Percentiles rank a stretch among this genome's conserved stretches.
phyloP scores from a whole-genome alignment of 495 filamentous ascomycete species.

The Parachaetomium inaequale region DNA sequence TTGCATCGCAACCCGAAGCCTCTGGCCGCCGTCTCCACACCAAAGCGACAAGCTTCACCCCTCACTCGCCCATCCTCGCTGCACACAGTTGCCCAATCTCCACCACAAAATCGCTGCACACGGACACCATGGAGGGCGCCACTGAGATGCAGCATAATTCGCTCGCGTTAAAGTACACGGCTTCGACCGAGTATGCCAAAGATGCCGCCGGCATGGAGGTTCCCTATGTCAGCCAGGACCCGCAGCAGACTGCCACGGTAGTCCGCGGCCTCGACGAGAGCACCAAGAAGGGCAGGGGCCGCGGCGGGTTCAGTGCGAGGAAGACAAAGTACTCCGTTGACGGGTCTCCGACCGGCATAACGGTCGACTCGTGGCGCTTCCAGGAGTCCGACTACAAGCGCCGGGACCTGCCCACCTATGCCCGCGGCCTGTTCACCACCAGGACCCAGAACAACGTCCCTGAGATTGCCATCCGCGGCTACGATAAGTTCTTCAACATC shows the following conservation, averaged over 20 bases:
- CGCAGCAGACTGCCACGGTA: conserved; percentile 57
- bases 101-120: conserved; percentile 15
- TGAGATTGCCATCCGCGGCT: conserved; percentile 83
- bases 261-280: conserved; percentile 55
- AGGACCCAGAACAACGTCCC: conserved; percentile 54
- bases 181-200: conserved; percentile 33
- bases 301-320: conserved; percentile 58
- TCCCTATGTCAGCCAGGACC: conserved; percentile 63
- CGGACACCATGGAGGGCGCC: conserved; percentile 21
- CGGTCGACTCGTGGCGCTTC: conserved; percentile 88
- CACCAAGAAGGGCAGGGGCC: conserved; percentile 48
- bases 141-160: conserved; percentile 6
- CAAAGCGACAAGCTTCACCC: conserved; percentile 12
- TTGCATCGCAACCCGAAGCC: background rate
- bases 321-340: conserved; percentile 68
- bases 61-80: conserved; percentile 14
- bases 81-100: conserved; percentile 7
- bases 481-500: conserved; percentile 99
- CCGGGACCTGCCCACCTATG: conserved; percentile 76
- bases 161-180: conserved; percentile 26
- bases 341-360: conserved; percentile 52
- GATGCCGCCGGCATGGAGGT: conserved; percentile 28
- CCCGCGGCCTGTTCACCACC: conserved; percentile 87
- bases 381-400: conserved; percentile 95
- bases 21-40: conserved; percentile 12